These are phyloP conservation scores for Xylaria sp. DNA, from an alignment of 2,329 filamentous ascomycete species.

Conservation along the genomic window DNA sequence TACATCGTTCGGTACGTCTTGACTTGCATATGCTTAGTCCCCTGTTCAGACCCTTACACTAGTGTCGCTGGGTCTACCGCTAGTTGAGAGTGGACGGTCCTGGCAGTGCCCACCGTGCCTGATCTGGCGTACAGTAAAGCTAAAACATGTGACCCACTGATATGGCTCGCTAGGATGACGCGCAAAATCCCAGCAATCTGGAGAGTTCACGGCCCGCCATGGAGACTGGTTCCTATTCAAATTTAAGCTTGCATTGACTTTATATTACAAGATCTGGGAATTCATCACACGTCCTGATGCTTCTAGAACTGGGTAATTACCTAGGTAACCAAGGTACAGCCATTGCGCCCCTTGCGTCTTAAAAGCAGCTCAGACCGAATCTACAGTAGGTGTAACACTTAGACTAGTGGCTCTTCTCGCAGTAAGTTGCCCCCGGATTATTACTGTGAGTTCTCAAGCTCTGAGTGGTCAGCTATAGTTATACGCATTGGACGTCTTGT, in stretches of 20 bases:
- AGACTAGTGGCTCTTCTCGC: neutral
- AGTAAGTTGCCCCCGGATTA: neutral
- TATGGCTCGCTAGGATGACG: neutral
- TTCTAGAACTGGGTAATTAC: neutral
- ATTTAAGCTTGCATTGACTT: neutral
- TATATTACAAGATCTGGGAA: neutral
- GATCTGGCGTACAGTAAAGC: conserved; percentile 2
- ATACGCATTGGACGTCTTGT: neutral
- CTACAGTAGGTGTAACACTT: neutral
- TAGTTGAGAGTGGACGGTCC: neutral
- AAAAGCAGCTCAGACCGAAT: neutral
- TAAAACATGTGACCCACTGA: neutral
- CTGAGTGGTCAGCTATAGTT: neutral
- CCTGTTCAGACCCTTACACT: neutral
- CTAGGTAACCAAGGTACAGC: neutral
- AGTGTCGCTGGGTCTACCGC: neutral
- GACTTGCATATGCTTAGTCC: neutral
- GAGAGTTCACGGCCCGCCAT: conserved; percentile 5
- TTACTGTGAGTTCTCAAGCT: neutral
- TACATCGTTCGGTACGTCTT: neutral
- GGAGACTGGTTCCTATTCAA: neutral
- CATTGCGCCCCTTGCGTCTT: neutral
- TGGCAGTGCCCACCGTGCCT: neutral
- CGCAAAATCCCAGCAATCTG: conserved; percentile 11
- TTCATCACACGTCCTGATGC: neutral